Conservation (phyloP, 768 basidiomycete genomes). For the Pisolithus albus region DNA sequence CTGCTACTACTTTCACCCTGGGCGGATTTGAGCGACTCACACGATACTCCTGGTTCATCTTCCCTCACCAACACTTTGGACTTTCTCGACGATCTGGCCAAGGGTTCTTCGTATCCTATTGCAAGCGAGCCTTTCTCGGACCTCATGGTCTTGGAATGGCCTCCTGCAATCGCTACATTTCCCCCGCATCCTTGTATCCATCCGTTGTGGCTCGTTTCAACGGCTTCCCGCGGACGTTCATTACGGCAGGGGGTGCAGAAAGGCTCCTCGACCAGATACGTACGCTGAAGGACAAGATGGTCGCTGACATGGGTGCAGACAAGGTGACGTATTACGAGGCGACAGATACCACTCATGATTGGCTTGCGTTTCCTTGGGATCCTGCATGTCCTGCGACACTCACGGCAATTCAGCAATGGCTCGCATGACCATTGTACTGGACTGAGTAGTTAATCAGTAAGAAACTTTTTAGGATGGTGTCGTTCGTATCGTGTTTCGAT, state of each 20-base stretch:
- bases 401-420: slow-evolving; percentile 44
- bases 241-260: slow-evolving; percentile 53
- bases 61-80: slow-evolving; percentile 30
- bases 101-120: slow-evolving; percentile 13
- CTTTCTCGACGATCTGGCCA: slow-evolving; percentile 9
- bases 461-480: too few species aligned
- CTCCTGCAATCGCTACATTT: slow-evolving; percentile 47
- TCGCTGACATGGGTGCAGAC: slow-evolving; percentile 38
- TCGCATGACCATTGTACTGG: neutral
- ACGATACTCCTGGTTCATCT: slow-evolving; percentile 35
- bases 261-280: slow-evolving; percentile 44
- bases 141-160: slow-evolving; percentile 41
- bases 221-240: slow-evolving; percentile 56
- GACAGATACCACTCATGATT: slow-evolving; percentile 49
- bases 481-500: too few species aligned
- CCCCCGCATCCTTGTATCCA: slow-evolving; percentile 46
- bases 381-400: slow-evolving; percentile 46
- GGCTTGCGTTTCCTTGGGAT: slow-evolving; percentile 43
- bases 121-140: slow-evolving; percentile 41
- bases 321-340: slow-evolving; percentile 46
- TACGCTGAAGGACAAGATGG: slow-evolving; percentile 43
- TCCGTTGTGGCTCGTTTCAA: slow-evolving; percentile 36
- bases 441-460: neutral
- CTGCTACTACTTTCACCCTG: slow-evolving; percentile 53
- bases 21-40: slow-evolving; percentile 39